A percentile compares a stretch with the other conserved stretches of the same genome.
Conservation (phyloP, 768 basidiomycete species). For the Leccinellum rugosiceps region DNA sequence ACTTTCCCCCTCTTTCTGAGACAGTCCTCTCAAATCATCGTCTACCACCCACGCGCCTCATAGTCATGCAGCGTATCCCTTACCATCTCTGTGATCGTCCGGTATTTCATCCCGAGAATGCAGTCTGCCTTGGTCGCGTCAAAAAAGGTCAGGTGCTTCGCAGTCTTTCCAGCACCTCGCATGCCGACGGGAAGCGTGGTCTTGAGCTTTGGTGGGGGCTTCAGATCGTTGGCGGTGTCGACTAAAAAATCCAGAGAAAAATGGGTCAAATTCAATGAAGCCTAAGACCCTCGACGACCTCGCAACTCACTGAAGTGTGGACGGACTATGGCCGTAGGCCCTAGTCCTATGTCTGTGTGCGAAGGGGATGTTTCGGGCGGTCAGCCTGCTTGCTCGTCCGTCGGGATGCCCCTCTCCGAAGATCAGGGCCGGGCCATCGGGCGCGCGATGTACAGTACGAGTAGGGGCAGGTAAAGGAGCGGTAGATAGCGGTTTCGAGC, state of each 20-base stretch:
- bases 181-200: background rate
- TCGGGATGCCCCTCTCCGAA: too few relatives aligned
- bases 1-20: background rate
- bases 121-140: background rate
- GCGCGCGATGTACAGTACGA: too few relatives aligned
- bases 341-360: too few relatives aligned
- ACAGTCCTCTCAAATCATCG: background rate
- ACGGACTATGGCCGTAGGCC: too few relatives aligned
- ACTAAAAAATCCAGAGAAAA: background rate
- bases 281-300: background rate
- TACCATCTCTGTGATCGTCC: background rate
- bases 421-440: too few relatives aligned
- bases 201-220: background rate
- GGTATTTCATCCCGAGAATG: background rate
- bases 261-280: background rate
- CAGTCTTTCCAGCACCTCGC: background rate
- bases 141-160: background rate
- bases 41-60: background rate
- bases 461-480: too few relatives aligned
- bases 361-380: too few relatives aligned
- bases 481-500: too few relatives aligned
- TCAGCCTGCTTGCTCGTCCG: too few relatives aligned
- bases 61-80: background rate
- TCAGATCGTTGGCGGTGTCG: background rate
- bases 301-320: background rate